Evolutionary conservation across 441 rosid genomes (phyloP), one percentile per base, ranked within the genome.

Genomic region (Erodium moschatum): DNA sequence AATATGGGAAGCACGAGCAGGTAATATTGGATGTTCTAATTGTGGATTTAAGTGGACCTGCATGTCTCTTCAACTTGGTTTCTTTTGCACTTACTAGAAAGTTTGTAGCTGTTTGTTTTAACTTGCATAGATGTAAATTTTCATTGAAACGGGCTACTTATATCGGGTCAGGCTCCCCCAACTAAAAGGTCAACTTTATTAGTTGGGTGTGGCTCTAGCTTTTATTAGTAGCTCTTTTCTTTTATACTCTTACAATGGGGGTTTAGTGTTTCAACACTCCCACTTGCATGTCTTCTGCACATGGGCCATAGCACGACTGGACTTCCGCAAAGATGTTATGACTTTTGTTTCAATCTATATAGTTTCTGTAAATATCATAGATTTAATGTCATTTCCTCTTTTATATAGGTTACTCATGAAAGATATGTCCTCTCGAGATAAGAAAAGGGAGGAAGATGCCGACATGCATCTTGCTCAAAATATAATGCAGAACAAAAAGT

Each of bases 391-490:
- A 13, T 38, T 52, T 12, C 16, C 15, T 69, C 21, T 61, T 58
- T 69, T 27, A 5, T 69, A 11, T 70, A 80, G 86, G 64, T 54
- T 81, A 79, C 77, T 75, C 20, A 42, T 71, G 67, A 82, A 81
- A 71, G 85, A 78, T 73, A 15, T 63, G 48, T 83, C 87, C 13
- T 70, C 74, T 46, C 78, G 70, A 64, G 84, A 75, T 70, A 81
- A 74, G 81, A 79, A 81, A 54, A 54, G 9, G 75, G 90, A 86
- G 5, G 85, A 85, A 16, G 94, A 92, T 75, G 83, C 87, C 9
- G 98, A 90, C 81, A 77, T 50, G 82, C 83, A 87, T 79, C 73
- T 92, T 72, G 97, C 96, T 35, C 80, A 70, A 67, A 86, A 77
- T 72, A 90, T 92, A 69, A 80, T 83, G 77, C 86, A 80, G 69